These are phyloP conservation scores for Cladosporium sp. DNA, from an alignment of 2,329 filamentous ascomycete species.

Conservation along the genomic window DNA sequence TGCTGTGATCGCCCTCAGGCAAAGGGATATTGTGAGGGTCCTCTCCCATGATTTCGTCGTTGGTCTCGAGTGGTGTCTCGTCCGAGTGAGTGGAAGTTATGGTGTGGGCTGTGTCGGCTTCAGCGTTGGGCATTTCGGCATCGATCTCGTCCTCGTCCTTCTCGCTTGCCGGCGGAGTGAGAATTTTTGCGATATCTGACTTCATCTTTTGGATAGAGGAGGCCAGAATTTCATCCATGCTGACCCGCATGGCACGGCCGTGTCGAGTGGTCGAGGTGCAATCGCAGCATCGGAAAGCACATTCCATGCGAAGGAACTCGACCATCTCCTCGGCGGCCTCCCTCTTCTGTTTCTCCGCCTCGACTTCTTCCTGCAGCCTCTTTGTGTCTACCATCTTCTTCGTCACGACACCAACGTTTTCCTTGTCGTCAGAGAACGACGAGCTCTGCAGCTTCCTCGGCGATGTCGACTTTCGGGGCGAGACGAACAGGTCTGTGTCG, in stretches of 20 bases:
- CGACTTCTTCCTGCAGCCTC: conserved; percentile 55
- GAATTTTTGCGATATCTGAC: conserved; percentile 55
- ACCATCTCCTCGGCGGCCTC: conserved; percentile 71
- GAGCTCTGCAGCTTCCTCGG: conserved; percentile 48
- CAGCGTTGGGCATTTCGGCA: neutral
- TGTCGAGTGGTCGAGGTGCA: conserved; percentile 41
- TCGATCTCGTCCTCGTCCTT: conserved; percentile 51
- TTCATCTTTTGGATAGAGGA: conserved; percentile 30
- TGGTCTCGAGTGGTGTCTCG: neutral
- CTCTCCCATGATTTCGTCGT: conserved; percentile 21
- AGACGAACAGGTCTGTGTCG: conserved; percentile 63
- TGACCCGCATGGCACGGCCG: conserved; percentile 11
- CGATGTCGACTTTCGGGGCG: conserved; percentile 55
- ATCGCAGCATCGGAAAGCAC: conserved; percentile 66
- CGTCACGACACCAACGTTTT: conserved; percentile 44
- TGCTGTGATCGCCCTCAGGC: conserved; percentile 29
- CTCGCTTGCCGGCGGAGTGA: conserved; percentile 64
- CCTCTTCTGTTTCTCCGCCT: conserved; percentile 59
- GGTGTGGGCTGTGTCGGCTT: neutral
- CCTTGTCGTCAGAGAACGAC: conserved; percentile 51
- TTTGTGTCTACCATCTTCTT: conserved; percentile 51
- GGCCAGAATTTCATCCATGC: conserved; percentile 33
- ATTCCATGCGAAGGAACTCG: conserved; percentile 76
- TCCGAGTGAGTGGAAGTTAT: neutral
- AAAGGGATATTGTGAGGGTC: conserved; percentile 24